Conservation (phyloP, 2,329 filamentous ascomycete genomes). For the Atkinsonella hypoxylon region DNA sequence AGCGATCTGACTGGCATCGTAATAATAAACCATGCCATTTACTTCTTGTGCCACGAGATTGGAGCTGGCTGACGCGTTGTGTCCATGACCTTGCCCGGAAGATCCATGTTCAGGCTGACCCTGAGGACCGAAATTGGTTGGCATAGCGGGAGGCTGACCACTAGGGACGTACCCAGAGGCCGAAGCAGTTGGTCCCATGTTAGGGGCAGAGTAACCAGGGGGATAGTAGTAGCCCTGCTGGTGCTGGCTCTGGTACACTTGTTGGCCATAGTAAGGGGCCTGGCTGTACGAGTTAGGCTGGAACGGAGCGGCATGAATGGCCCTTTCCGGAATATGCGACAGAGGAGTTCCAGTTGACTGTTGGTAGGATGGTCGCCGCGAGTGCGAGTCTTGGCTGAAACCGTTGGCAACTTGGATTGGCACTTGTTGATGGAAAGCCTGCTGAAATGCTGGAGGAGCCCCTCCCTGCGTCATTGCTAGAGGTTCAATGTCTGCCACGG, state of each 20-base stretch:
- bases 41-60: slow-evolving; percentile 69
- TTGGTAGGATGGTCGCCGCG: slow-evolving; percentile 58
- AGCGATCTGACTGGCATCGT: slow-evolving; percentile 63
- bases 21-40: slow-evolving; percentile 95
- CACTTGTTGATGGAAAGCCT: slow-evolving; percentile 92
- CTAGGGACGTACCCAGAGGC: slow-evolving; percentile 47
- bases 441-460: slow-evolving; percentile 65
- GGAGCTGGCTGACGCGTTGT: slow-evolving; percentile 17
- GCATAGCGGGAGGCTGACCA: slow-evolving; percentile 32
- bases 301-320: slow-evolving; percentile 82
- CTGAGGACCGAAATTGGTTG: slow-evolving; percentile 30
- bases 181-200: slow-evolving; percentile 36
- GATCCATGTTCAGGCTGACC: slow-evolving; percentile 26
- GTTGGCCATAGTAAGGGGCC: slow-evolving; percentile 45
- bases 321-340: slow-evolving; percentile 84
- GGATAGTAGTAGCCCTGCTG: slow-evolving; percentile 60
- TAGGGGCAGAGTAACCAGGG: slow-evolving; percentile 33
- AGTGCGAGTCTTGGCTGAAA: slow-evolving; percentile 48
- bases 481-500: slow-evolving; percentile 83
- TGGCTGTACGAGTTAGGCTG: slow-evolving; percentile 60
- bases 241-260: slow-evolving; percentile 23
- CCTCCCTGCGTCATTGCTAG: slow-evolving; percentile 44
- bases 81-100: slow-evolving; percentile 19
- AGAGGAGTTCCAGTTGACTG: slow-evolving; percentile 66
- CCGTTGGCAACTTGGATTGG: slow-evolving; percentile 56